phyloP scores from a whole-genome alignment of 2,329 filamentous ascomycete genomes.

The Diplodia sapinea region DNA sequence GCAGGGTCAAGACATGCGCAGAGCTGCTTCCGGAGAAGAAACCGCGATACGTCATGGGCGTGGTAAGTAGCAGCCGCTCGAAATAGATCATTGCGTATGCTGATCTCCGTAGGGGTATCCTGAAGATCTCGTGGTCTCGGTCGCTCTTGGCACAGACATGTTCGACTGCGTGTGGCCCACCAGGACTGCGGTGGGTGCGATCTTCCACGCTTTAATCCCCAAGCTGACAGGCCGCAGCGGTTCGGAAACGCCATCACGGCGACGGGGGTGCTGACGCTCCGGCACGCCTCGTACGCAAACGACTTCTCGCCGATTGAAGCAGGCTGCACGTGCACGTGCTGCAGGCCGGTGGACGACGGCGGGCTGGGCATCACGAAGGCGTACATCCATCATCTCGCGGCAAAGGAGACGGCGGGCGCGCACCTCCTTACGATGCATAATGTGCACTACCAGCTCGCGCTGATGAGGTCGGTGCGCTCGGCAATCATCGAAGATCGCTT shows the following conservation, averaged over 20 bases:
- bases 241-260: conserved; percentile 94
- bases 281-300: conserved; percentile 73
- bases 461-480: conserved; percentile 78
- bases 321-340: conserved; percentile 81
- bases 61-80: conserved; percentile 48
- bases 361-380: conserved; percentile 83
- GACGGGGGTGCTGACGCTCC: conserved; percentile 80
- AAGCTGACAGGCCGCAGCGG: conserved; percentile 53
- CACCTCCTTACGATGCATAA: conserved; percentile 91
- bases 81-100: conserved; percentile 6
- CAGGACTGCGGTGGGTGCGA: conserved; percentile 71
- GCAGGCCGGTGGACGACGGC: conserved; percentile 68
- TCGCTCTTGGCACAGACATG: conserved; percentile 96
- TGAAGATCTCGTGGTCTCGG: conserved; percentile 90
- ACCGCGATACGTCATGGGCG: conserved; percentile 99
- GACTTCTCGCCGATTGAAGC: conserved; percentile 87
- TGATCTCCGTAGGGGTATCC: conserved; percentile 67
- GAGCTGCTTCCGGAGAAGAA: conserved; percentile 83
- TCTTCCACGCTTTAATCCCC: neutral
- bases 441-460: conserved; percentile 84
- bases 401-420: conserved; percentile 94
- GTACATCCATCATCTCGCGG: conserved; percentile 87
- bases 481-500: conserved; percentile 83
- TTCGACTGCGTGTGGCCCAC: conserved; percentile 99
- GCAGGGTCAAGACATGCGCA: conserved; percentile 77